Evolutionary conservation across 805 yeast genomes (phyloP), one percentile per base, ranked within the genome.

Genomic region (Teunomyces tritomae): DNA sequence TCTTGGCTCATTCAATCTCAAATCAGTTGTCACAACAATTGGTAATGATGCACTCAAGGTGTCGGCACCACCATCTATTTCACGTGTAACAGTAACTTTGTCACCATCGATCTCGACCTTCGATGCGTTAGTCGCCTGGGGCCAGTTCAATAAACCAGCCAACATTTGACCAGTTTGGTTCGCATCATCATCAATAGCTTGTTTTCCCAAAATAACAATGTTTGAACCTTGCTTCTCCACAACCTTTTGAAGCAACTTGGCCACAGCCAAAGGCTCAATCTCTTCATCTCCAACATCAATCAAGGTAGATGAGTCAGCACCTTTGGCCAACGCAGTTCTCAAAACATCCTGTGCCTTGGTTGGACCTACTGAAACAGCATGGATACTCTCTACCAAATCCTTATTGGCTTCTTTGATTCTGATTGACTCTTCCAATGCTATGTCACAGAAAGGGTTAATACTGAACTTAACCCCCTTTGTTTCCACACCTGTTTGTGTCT

Each of bases 101-200:
- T 78, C 82, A 14, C 76, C 79, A 34, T 73, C 67, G 16, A 89
- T 65, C 37, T 77, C 85, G 32, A 92, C 92, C 64, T 88, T 86
- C 41, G 94, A 85, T 5, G 97, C 97, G 62, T 89, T 88, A 29
- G 97, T 92, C 29, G 96, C 97, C 62, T 91, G 97, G 14, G 97
- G 95, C 98, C 98, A 92, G 61, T 84, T 82, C 67, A 92, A 78
- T 51, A 92, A 72, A 8, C 96, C 97, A 2, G 97, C 98, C 46
- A 94, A 79, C 83, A 94, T 89, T 68, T 91, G 98, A 26, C 98
- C 99, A 10, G 97, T 91, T 68, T 91, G 96, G 67, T 89, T 89
- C 39, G 89, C 76, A 62, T 94, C 99, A 57, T 90, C 95, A 68
- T 94, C 99, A 58, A 94, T 91, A 34, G 98, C 89, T 70, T 94